phyloP scores from a whole-genome alignment of 2,329 filamentous ascomycete species.

The Ustulina deusta region DNA sequence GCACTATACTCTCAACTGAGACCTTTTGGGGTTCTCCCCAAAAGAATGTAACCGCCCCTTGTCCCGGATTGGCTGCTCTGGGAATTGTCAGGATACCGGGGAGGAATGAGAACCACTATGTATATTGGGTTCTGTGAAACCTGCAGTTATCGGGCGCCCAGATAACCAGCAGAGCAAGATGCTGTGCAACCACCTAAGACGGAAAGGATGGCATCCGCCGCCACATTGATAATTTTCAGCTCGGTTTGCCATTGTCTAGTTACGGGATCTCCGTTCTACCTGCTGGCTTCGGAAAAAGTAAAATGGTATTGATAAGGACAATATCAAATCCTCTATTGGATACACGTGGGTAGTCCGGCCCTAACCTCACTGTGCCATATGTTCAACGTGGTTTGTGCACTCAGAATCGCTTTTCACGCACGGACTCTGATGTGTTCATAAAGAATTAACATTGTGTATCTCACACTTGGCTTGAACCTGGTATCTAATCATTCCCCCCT shows the following conservation, averaged over 20 bases:
- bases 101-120: not conserved
- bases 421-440: not conserved
- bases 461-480: not conserved
- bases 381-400: not conserved
- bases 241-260: not conserved
- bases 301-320: not conserved
- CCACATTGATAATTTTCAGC: slow-evolving; percentile 18
- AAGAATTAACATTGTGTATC: not conserved
- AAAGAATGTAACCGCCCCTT: not conserved
- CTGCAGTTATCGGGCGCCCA: too few species aligned
- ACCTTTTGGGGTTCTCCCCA: not conserved
- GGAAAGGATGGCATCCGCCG: too few species aligned
- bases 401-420: not conserved
- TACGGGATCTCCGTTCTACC: not conserved
- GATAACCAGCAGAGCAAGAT: not conserved
- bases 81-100: not conserved
- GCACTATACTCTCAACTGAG: not conserved
- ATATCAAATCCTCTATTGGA: not conserved
- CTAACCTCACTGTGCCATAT: not conserved
- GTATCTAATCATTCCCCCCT: not conserved
- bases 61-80: not conserved
- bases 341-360: not conserved
- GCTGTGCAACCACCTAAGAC: not conserved
- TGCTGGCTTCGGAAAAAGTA: not conserved
- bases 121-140: too few species aligned